Percentiles rank a stretch among this genome's conserved stretches.
phyloP scores from a whole-genome alignment of 345 rosid genomes.

The Cardamine resedifolia region DNA sequence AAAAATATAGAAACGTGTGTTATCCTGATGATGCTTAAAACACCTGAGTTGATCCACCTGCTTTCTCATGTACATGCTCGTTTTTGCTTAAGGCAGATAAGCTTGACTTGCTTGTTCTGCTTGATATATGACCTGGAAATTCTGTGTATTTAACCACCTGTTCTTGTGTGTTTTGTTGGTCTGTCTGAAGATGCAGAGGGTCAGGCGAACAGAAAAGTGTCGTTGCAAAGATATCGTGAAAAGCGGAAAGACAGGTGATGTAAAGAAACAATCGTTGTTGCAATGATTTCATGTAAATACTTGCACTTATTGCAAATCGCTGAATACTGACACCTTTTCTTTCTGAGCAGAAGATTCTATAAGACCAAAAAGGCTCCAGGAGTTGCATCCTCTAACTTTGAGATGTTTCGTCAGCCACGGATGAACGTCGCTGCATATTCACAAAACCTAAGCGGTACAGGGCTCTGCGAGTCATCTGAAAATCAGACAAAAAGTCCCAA shows the following conservation, averaged over 20 bases:
- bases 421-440: conserved; percentile 47
- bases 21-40: background rate
- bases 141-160: background rate
- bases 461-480: conserved; percentile 41
- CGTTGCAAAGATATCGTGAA: conserved; percentile 69
- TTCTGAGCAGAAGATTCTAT: conserved; percentile 51
- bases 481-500: conserved; percentile 43
- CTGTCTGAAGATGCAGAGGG: conserved; percentile 60
- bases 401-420: conserved; percentile 53
- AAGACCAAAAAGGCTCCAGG: conserved; percentile 59
- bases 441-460: conserved; percentile 41
- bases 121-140: background rate
- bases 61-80: background rate
- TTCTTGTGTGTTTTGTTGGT: conserved; percentile 31
- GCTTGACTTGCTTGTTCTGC: conserved; percentile 5
- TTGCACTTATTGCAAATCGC: background rate
- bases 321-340: conserved; percentile 7
- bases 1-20: background rate
- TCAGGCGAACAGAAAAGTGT: conserved; percentile 63
- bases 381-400: conserved; percentile 51
- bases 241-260: conserved; percentile 81
- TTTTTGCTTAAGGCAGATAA: background rate
- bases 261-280: conserved; percentile 10
- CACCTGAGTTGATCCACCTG: background rate
- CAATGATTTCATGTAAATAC: background rate